phyloP scores from a whole-genome alignment of 2,329 filamentous ascomycete species.

The Calonectria honghensis region DNA sequence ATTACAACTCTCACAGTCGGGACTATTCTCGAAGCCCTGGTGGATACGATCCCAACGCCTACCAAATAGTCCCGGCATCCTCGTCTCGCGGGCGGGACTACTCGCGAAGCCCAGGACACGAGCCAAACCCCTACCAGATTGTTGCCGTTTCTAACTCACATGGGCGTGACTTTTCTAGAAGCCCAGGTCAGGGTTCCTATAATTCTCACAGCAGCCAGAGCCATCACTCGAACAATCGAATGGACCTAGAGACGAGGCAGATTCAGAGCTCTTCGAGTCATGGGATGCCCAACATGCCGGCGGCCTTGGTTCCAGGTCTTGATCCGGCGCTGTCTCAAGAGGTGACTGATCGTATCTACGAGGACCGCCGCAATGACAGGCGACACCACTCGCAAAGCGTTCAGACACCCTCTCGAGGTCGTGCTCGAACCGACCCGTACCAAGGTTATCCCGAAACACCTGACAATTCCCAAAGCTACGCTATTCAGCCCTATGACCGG shows the following conservation, averaged over 20 bases:
- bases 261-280: slow-evolving; percentile 61
- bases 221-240: slow-evolving; percentile 57
- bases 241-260: slow-evolving; percentile 61
- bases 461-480: slow-evolving; percentile 58
- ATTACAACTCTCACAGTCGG: slow-evolving; percentile 50
- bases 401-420: slow-evolving; percentile 65
- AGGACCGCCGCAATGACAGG: slow-evolving; percentile 70
- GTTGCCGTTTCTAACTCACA: slow-evolving; percentile 45
- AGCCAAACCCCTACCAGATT: slow-evolving; percentile 24
- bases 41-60: slow-evolving; percentile 40
- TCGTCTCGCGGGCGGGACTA: slow-evolving; percentile 28
- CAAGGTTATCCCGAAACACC: slow-evolving; percentile 52
- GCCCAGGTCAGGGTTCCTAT: slow-evolving; percentile 56
- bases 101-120: slow-evolving; percentile 32
- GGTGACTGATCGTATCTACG: slow-evolving; percentile 74
- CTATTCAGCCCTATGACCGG: slow-evolving; percentile 66
- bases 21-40: slow-evolving; percentile 61
- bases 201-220: slow-evolving; percentile 56
- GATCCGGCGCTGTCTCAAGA: slow-evolving; percentile 74
- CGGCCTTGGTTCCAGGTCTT: slow-evolving; percentile 77
- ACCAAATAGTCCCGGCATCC: slow-evolving; percentile 46
- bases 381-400: slow-evolving; percentile 66
- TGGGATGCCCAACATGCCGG: slow-evolving; percentile 69
- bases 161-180: slow-evolving; percentile 60
- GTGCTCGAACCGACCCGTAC: slow-evolving; percentile 53